Base-by-base conservation (phyloP, 2,329 filamentous ascomycete species). In the Paecilomyces niveus region DNA sequence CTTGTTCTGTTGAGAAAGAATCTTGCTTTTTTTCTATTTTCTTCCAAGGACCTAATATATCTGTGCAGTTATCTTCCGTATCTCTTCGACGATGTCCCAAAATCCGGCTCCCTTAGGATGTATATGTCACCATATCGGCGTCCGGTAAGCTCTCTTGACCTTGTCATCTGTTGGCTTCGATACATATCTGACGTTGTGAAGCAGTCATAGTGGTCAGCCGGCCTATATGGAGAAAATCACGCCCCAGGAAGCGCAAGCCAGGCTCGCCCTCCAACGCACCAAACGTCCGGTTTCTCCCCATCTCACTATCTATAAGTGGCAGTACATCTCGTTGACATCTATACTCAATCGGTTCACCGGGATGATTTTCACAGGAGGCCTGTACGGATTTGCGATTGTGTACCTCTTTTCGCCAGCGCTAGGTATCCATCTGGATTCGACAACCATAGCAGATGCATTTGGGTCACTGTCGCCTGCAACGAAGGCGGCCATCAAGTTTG, bases 321-420 rank as follows among this genome's bases (percentile, higher is more conserved):
- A 88, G 72, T 87, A 95, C 76, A 91, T 89, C 65, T 95, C 86
- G 84, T 85, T 89, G 72, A 80, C 81, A 64, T 87, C 86, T 61
- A 85, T 81, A 53, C 82, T 90, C 76, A 89, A 90, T 76, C 89
- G 91, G 64, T 85, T 94, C 78, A 93, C 90, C 3, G 92, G 89
- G 65, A 78, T 81, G 68, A 74, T 82, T 56, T 81, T 94, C 63
- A 85, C 85, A 55, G 89, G 86, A 63, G 77, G 80, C 53, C 80
- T 94, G 62, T 96, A 96, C 81, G 74, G 83, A 72, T 94, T 90
- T 78, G 85, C 86, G 62, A 74, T 85, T 63, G 82, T 86, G 54
- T 96, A 96, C 81, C 85, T 95, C 58, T 81, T 84, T 61, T 86
- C 89, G 0, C 90, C 91, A 1, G 76, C 86, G 21, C 74, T 89